phyloP scores from a whole-genome alignment of 441 rosid species.

The Daphne laureola region DNA sequence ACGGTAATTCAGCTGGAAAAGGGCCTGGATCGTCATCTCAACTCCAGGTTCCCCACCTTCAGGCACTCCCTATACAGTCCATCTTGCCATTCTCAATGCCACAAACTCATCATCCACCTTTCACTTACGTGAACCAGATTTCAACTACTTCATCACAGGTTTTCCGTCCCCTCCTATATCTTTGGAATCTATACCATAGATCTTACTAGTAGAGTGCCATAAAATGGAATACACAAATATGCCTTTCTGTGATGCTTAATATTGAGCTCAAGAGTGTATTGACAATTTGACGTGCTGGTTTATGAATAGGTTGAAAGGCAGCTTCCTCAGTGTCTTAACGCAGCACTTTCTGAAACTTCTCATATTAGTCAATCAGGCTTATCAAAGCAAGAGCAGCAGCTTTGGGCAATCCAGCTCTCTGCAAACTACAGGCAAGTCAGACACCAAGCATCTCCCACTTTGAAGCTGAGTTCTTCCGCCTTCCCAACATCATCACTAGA shows the following conservation, averaged over 20 bases:
- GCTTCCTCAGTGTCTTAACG: slow-evolving; percentile 33
- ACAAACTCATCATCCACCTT: slow-evolving; percentile 20
- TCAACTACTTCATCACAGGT: slow-evolving; percentile 56
- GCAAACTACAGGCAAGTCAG: slow-evolving; percentile 48
- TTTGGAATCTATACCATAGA: too few species aligned
- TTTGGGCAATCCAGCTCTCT: slow-evolving; percentile 37
- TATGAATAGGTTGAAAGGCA: slow-evolving; percentile 37
- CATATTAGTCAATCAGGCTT: slow-evolving; percentile 16
- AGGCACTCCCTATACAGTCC: slow-evolving; percentile 29
- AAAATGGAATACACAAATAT: too few species aligned
- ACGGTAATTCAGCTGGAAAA: slow-evolving; percentile 25
- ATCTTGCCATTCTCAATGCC: slow-evolving; percentile 24
- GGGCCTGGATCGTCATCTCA: slow-evolving; percentile 23
- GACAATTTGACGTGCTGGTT: neutral
- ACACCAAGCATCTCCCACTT: slow-evolving; percentile 24
- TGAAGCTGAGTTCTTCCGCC: slow-evolving; percentile 15
- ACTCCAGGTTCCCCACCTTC: slow-evolving; percentile 31
- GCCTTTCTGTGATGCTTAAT: too few species aligned
- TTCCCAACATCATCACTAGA: slow-evolving; percentile 24
- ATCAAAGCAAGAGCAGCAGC: slow-evolving; percentile 35
- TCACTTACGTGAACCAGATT: slow-evolving; percentile 34
- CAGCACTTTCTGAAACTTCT: slow-evolving; percentile 24
- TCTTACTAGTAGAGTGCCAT: too few species aligned
- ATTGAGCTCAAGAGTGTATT: too few species aligned
- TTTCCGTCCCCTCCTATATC: neutral